phyloP scores from a whole-genome alignment of 2,329 filamentous ascomycete genomes.

The Diaporthe eres region DNA sequence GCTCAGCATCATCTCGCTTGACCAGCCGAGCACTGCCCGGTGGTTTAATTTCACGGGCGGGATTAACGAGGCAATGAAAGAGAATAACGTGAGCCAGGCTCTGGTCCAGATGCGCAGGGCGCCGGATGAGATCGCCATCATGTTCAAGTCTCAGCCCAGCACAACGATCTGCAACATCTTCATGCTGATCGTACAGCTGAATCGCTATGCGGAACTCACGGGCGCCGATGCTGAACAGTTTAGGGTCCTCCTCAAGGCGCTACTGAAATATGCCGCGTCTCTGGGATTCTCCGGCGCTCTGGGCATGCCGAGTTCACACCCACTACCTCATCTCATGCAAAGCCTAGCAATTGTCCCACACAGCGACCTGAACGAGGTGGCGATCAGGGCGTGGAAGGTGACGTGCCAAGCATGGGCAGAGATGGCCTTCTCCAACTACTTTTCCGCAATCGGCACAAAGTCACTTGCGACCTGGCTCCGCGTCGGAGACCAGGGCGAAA shows the following conservation, averaged over 20 bases:
- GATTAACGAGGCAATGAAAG: not conserved
- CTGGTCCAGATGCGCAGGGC: slow-evolving; percentile 21
- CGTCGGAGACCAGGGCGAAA: slow-evolving; percentile 6
- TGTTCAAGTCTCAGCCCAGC: slow-evolving; percentile 17
- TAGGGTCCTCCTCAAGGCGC: slow-evolving; percentile 23
- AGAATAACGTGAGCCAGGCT: slow-evolving; percentile 13
- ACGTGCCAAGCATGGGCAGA: slow-evolving; percentile 28
- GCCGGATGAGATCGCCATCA: slow-evolving; percentile 18
- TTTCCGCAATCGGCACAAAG: not conserved
- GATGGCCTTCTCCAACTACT: not conserved
- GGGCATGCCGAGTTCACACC: slow-evolving; percentile 7
- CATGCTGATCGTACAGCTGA: slow-evolving; percentile 29
- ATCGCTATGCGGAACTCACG: not conserved
- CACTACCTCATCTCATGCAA: slow-evolving; percentile 24
- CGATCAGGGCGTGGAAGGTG: slow-evolving; percentile 31
- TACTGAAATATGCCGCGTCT: slow-evolving; percentile 18
- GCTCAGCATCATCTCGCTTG: not conserved
- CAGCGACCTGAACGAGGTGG: slow-evolving; percentile 25
- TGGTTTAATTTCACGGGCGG: slow-evolving; percentile 9
- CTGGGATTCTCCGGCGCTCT: not conserved
- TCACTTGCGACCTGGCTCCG: slow-evolving; percentile 12
- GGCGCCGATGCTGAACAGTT: slow-evolving; percentile 14
- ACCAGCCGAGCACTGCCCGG: slow-evolving; percentile 12
- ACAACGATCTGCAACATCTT: slow-evolving; percentile 27
- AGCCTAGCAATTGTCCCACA: slow-evolving; percentile 1